Base-by-base conservation (phyloP, 345 rosid genomes). In the Reutealis trisperma region DNA sequence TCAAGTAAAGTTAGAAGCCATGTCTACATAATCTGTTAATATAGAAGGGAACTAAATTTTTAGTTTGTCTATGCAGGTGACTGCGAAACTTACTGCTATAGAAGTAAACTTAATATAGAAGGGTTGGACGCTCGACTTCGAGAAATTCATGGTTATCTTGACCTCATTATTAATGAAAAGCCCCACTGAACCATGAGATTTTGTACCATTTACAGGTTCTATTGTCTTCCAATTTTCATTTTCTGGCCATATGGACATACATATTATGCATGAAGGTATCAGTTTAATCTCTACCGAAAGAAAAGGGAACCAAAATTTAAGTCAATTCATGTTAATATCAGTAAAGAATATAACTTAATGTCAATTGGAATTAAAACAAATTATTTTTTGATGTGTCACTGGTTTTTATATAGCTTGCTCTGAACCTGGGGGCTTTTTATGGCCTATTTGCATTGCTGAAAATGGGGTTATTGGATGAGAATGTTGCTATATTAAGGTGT, bases 181-280 rank as follows among this genome's bases (percentile, higher is more conserved):
- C 94, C 54, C 97, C 97, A 66, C 27, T 92, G 41, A 93, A 93
- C 76, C 98, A 93, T 67, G 95, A 93, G 84, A 93, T 93, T 45
- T 72, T 93, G 60, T 94, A 90, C 87, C 95, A 94, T 87, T 86
- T 90, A 72, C 95, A 92, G 92, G 97, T 94, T 41, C 14, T 21
- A 12, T 32, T 10, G 0, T 42, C 42, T 11, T 58, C 52, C 44
- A 57, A n/a, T 13, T 64, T 61, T 15, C 62, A 2, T 77, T 3
- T 45, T 18, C 7, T 2, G 5, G 1, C 2, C 19, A 13, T 7
- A 37, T 22, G 6, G 2, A 6, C 13, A 11, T 11, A 25, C 13
- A 8, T 60, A 59, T 59, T 22, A 7, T 25, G 15, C 74, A 19
- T 21, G 49, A 7, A 21, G n/a, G 1, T 6, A 57, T 34, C 14